These are phyloP conservation scores for Verticillium nubilum DNA, from an alignment of 2,329 filamentous ascomycete genomes.

Conservation along the genomic window DNA sequence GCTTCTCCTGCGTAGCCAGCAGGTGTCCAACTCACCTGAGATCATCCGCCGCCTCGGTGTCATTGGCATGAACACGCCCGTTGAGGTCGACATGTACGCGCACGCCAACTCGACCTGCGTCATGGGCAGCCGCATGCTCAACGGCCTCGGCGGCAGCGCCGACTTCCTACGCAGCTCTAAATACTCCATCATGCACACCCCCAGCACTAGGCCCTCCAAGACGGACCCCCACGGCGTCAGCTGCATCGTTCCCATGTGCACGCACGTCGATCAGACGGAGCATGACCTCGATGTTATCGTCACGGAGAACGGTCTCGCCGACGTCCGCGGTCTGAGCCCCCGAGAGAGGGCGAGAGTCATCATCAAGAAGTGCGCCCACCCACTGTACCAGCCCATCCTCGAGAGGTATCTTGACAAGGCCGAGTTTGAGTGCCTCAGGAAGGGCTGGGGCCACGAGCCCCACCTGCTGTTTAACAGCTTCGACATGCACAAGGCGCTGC, in stretches of 20 bases:
- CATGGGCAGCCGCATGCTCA: constrained; percentile 83
- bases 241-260: constrained; percentile 92
- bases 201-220: constrained; percentile 73
- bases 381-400: constrained; percentile 77
- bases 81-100: constrained; percentile 91
- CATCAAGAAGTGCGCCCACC: constrained; percentile 81
- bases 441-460: constrained; percentile 87
- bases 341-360: constrained; percentile 78
- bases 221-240: constrained; percentile 74
- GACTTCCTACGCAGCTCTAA: constrained; percentile 76
- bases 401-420: constrained; percentile 79
- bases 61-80: constrained; percentile 93
- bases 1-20: constrained; percentile 80
- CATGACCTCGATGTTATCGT: constrained; percentile 89
- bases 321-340: constrained; percentile 76
- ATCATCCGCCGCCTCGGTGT: constrained; percentile 83
- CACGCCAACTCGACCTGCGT: constrained; percentile 90
- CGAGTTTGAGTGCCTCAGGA: constrained; percentile 77
- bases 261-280: constrained; percentile 88
- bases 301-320: constrained; percentile 69
- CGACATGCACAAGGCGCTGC: constrained; percentile 81
- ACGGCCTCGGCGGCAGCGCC: constrained; percentile 75
- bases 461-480: constrained; percentile 82
- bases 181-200: constrained; percentile 93
- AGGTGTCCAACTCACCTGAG: constrained; percentile 84